Conservation (phyloP, 176 grass and related monocot species). For the Carex myosuroides region DNA sequence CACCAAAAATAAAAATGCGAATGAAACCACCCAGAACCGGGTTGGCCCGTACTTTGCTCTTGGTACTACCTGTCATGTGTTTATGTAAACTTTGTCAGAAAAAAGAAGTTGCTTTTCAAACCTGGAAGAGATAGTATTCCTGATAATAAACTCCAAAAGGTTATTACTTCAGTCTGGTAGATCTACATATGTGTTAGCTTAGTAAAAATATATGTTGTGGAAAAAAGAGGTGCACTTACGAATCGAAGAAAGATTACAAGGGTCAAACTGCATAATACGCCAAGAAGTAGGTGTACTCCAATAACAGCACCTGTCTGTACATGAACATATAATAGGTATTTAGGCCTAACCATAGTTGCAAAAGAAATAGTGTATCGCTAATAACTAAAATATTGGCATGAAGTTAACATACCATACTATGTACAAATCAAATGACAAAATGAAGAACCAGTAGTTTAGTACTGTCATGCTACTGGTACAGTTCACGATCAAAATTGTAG, state of each 20-base stretch:
- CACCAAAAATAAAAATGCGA: slow-evolving; percentile 82
- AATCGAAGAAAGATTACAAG: slow-evolving; percentile 82
- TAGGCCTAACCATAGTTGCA: not conserved
- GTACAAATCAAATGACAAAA: not conserved
- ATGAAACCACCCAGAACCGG: slow-evolving; percentile 60
- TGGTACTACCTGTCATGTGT: slow-evolving; percentile 39
- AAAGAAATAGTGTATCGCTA: not conserved
- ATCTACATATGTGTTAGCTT: not conserved
- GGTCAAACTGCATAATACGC: slow-evolving; percentile 56
- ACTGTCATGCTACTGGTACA: not conserved
- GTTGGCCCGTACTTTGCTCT: slow-evolving; percentile 66
- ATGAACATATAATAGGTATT: slow-evolving; percentile 2
- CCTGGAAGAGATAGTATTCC: not conserved
- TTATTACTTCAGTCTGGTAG: not conserved
- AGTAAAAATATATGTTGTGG: not conserved
- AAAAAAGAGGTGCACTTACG: slow-evolving; percentile 50
- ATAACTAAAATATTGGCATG: not conserved
- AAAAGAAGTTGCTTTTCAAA: not conserved
- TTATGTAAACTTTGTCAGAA: not conserved
- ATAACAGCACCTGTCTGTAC: slow-evolving; percentile 74
- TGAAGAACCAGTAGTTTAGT: not conserved
- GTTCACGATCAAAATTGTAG: not conserved
- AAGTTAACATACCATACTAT: not conserved
- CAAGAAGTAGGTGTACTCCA: slow-evolving; percentile 71
- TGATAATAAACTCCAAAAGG: not conserved